A percentile compares a stretch with the other conserved stretches of the same genome.
phyloP scores from a whole-genome alignment of 306 rosid species.

The Rosa rugosa region DNA sequence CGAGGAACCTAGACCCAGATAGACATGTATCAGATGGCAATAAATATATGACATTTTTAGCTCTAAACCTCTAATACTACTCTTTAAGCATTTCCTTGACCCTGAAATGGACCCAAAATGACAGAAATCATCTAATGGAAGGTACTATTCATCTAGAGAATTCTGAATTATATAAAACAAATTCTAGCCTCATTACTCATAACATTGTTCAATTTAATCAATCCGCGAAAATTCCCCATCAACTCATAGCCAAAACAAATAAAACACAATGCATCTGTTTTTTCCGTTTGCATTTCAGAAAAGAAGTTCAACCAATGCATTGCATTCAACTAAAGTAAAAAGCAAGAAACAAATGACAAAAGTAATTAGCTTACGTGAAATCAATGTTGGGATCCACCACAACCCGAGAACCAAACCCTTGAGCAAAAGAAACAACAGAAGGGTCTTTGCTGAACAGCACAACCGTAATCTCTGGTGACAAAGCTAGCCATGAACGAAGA shows the following conservation, averaged over 20 bases:
- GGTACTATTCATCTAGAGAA: background rate
- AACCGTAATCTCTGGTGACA: conserved; percentile 53
- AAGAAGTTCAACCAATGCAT: background rate
- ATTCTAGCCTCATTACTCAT: background rate
- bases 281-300: background rate
- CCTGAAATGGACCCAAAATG: background rate
- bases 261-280: background rate
- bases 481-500: conserved; percentile 81
- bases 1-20: conserved; percentile 70
- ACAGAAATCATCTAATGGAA: background rate
- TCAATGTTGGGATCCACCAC: conserved; percentile 64
- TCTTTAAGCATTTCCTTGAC: background rate
- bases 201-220: background rate
- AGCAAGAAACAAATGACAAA: background rate
- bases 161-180: background rate
- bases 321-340: conserved; percentile 3
- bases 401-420: conserved; percentile 57
- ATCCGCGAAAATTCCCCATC: background rate
- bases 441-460: conserved; percentile 68
- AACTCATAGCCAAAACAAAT: background rate
- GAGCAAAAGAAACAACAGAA: conserved; percentile 60
- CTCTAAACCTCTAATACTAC: background rate
- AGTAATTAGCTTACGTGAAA: conserved; percentile 66
- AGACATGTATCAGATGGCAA: conserved; percentile 32
- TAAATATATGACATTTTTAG: background rate